Conservation (phyloP, 805 yeast genomes). For the Lachancea fermentati region DNA sequence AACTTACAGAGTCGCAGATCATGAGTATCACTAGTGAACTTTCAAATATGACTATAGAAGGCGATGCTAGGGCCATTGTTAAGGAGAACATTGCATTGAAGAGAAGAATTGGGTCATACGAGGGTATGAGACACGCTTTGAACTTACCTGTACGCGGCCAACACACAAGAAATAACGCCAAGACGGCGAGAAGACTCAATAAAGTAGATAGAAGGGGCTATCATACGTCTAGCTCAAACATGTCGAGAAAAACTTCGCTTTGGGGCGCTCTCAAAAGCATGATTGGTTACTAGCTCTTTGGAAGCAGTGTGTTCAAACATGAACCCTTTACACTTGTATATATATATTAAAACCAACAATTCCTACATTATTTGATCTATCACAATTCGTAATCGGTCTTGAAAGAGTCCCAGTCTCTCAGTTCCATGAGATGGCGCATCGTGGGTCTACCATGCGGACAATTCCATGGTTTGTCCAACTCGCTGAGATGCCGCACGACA, state of each 20-base stretch:
- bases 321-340: too few relatives aligned
- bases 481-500: constrained; percentile 63
- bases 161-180: constrained; percentile 83
- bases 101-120: constrained; percentile 75
- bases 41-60: constrained; percentile 76
- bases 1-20: constrained; percentile 80
- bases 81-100: constrained; percentile 74
- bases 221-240: too few relatives aligned
- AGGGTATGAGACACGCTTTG: constrained; percentile 83
- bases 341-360: too few relatives aligned
- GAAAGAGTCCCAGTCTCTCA: constrained; percentile 43
- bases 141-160: constrained; percentile 87
- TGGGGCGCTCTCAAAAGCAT: too few relatives aligned
- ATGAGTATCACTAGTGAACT: constrained; percentile 84
- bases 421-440: constrained; percentile 77
- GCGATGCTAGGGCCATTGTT: constrained; percentile 65
- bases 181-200: constrained; percentile 83
- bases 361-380: too few relatives aligned
- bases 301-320: too few relatives aligned
- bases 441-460: constrained; percentile 98
- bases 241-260: too few relatives aligned
- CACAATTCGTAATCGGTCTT: constrained; percentile 36
- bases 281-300: too few relatives aligned
- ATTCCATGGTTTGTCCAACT: constrained; percentile 89
- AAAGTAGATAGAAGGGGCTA: constrained; percentile 58